A percentile compares a stretch with the other conserved stretches of the same genome.
These are phyloP conservation scores for Cytospora schulzeri DNA, from an alignment of 2,329 filamentous ascomycete species.

Conservation along the genomic window DNA sequence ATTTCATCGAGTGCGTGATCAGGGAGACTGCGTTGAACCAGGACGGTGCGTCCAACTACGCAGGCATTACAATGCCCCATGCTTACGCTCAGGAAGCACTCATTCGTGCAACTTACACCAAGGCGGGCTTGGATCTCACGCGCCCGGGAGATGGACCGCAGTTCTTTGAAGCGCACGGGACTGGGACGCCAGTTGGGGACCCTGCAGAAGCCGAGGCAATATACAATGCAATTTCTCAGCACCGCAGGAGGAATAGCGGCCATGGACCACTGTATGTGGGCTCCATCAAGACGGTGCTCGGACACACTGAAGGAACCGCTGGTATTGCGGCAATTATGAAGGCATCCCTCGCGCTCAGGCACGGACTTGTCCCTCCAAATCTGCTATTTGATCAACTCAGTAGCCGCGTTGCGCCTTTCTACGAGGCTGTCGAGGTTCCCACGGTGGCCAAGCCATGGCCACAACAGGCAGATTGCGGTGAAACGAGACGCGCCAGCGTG, in stretches of 20 bases:
- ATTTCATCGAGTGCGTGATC: slow-evolving; percentile 44
- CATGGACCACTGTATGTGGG: slow-evolving; percentile 33
- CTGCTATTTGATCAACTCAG: slow-evolving; percentile 40
- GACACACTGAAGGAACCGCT: slow-evolving; percentile 46
- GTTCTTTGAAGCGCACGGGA: slow-evolving; percentile 45
- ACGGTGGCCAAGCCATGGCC: too few species aligned
- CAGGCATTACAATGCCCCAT: too few species aligned
- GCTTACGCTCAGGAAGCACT: too few species aligned
- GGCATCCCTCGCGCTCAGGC: slow-evolving; percentile 38
- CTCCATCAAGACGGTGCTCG: slow-evolving; percentile 40
- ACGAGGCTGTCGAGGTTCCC: too few species aligned
- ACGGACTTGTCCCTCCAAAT: slow-evolving; percentile 40
- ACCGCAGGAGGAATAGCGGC: background rate
- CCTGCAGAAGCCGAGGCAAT: slow-evolving; percentile 41
- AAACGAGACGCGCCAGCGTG: too few species aligned
- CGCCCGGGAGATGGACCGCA: slow-evolving; percentile 36
- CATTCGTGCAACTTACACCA: slow-evolving; percentile 45
- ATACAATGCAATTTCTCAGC: slow-evolving; percentile 33
- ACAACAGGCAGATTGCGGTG: too few species aligned
- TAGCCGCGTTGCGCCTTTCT: slow-evolving; percentile 37
- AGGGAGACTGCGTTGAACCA: slow-evolving; percentile 45
- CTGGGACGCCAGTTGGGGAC: slow-evolving; percentile 26
- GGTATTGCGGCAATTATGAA: slow-evolving; percentile 47
- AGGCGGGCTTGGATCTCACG: slow-evolving; percentile 39
- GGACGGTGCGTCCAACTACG: slow-evolving; percentile 34